Evolutionary conservation across 2,329 filamentous ascomycete species (phyloP), one percentile per base, ranked within the genome.

Genomic region (Aspergillus glaucus): DNA sequence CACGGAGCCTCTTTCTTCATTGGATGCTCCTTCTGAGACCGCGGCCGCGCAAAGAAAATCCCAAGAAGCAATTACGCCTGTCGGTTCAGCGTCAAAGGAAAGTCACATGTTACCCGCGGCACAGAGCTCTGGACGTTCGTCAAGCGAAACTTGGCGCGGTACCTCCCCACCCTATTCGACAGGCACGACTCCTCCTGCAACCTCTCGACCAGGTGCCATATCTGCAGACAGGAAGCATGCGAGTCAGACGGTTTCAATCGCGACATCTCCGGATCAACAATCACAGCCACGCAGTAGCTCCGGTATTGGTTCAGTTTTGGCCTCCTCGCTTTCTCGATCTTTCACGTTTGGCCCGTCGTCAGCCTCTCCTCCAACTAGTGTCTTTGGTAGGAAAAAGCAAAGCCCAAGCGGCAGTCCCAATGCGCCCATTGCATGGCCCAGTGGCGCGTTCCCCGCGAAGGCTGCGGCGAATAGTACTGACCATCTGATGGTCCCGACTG

Each of bases 121-220:
- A 19, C 77, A 75, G 50, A 74, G 74, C 22, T 78, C 76, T 24
- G 71, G 71, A 48, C 71, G 70, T 7, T 79, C 77, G 7, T 77
- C 74, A 3, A 72, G 74, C 47, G 78, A 77, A 37, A 68, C 71
- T 3, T 77, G 74, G 72, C 71, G 73, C 21, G 69, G 70, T 42
- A 75, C 75, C 44, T 72, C 37, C 4, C 77, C 76, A 3, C 73
- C 78, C 1, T 74, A 75, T 55, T 80, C 77, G 3, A 77, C 74
- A 1, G 75, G 75, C 14, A 74, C 71, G 19, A 80, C 78, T 3
- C 78, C 78, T 42, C 78, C 78, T 4, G 63, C 67, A 21, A 56
- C 69, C 34, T 70, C 73, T 22, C 71, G 73, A 45, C 59, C 65
- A 19, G 62, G 63, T 43, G 69, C 69, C 15, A 68, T 71, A 12